Percentiles rank a stretch among this genome's conserved stretches.
Evolutionary conservation across 331 rosid genomes (phyloP).

Genomic region (Ulmus americana): DNA sequence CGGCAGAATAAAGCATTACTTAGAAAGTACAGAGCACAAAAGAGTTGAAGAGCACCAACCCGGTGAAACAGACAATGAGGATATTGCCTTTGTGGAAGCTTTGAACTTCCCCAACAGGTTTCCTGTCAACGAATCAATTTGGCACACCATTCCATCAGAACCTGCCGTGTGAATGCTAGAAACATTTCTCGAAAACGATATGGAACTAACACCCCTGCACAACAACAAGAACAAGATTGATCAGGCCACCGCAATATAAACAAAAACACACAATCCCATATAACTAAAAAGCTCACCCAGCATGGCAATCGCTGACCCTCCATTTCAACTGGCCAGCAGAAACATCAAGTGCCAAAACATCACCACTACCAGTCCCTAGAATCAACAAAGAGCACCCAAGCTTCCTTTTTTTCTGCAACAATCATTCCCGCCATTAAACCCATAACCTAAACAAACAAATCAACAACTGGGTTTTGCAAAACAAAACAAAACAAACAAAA

Average conservation of each 20-base stretch:
- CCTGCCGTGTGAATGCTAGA: constrained; percentile 64
- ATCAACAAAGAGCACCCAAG: constrained; percentile 53
- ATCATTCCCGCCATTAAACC: constrained; percentile 15
- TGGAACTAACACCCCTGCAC: constrained; percentile 73
- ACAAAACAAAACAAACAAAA: not conserved
- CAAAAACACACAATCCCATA: not conserved
- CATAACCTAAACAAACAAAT: not conserved
- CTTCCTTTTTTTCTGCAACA: constrained; percentile 82
- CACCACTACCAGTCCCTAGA: constrained; percentile 90
- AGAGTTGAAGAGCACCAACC: constrained; percentile 35
- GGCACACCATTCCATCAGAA: constrained; percentile 75
- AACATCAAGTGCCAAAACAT: constrained; percentile 78
- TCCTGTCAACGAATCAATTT: constrained; percentile 63
- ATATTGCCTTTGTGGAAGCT: constrained; percentile 76
- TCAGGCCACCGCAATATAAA: not conserved
- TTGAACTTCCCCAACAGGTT: constrained; percentile 65
- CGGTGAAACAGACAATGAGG: constrained; percentile 69
- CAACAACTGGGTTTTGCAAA: not conserved
- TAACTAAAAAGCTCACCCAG: constrained; percentile 51
- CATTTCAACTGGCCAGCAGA: constrained; percentile 74
- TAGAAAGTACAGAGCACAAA: constrained; percentile 9
- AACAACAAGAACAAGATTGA: constrained; percentile 4
- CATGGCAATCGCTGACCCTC: constrained; percentile 77
- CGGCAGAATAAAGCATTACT: constrained; percentile 6
- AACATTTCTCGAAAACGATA: constrained; percentile 53